Evolutionary conservation across 2,329 filamentous ascomycete species (phyloP).

Genomic region (Chaetothyriales sp.): DNA sequence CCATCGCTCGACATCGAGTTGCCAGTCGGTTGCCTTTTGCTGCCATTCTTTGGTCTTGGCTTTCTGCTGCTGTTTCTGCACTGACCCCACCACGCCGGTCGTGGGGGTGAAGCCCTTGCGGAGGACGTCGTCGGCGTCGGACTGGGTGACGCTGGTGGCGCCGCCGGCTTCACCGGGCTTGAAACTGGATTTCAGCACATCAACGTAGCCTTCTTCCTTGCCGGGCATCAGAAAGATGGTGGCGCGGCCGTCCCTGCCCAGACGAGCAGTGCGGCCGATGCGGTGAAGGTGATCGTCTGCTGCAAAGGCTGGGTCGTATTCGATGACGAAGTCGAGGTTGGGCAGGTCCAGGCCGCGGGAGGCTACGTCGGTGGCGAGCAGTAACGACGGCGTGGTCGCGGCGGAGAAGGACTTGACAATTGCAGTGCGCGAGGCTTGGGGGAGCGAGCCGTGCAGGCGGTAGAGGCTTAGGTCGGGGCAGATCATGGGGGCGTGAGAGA

Average conservation of each 20-base stretch:
- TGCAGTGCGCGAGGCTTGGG: constrained; percentile 72
- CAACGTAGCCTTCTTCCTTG: constrained; percentile 79
- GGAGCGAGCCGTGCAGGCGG: constrained; percentile 81
- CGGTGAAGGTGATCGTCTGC: constrained; percentile 88
- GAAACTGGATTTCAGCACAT: constrained; percentile 59
- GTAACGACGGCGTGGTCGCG: constrained; percentile 60
- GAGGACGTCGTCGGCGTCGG: constrained; percentile 52
- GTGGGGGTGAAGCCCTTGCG: constrained; percentile 48
- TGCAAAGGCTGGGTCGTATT: constrained; percentile 92
- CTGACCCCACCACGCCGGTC: constrained; percentile 17
- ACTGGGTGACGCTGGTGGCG: constrained; percentile 48
- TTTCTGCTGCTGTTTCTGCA: constrained; percentile 3
- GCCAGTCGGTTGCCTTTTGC: constrained; percentile 52
- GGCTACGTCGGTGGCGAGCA: constrained; percentile 90
- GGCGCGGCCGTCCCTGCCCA: constrained; percentile 75
- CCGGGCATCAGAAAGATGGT: constrained; percentile 83
- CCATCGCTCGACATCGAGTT: constrained; percentile 54
- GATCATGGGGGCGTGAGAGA: constrained; percentile 1
- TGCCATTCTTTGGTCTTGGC: constrained; percentile 44
- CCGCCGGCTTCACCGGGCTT: constrained; percentile 30
- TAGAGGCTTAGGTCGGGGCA: constrained; percentile 57
- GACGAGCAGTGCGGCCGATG: constrained; percentile 85
- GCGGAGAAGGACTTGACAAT: constrained; percentile 70
- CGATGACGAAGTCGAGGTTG: constrained; percentile 85
- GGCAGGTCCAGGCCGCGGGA: constrained; percentile 91